Conservation (phyloP, 2,329 filamentous ascomycete genomes). For the Penicillium vulpinum region DNA sequence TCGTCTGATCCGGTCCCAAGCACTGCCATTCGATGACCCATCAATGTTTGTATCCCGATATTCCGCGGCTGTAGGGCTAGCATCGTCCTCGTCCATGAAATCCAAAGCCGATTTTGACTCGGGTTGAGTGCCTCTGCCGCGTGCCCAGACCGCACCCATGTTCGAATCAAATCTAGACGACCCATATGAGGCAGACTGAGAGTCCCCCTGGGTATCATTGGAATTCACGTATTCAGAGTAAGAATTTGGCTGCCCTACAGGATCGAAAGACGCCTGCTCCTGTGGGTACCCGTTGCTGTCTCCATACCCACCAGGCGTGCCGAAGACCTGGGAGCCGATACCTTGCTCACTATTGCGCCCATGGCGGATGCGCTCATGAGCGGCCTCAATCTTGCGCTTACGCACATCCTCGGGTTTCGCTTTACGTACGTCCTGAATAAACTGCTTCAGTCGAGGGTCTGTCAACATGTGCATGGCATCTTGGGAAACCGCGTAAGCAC, state of each 20-base stretch:
- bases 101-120: slow-evolving; percentile 15
- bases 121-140: slow-evolving; percentile 4
- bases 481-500: slow-evolving; percentile 10
- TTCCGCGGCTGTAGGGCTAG: slow-evolving; percentile 38
- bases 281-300: slow-evolving; percentile 2
- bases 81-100: slow-evolving; percentile 41
- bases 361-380: slow-evolving; percentile 3
- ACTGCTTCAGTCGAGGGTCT: slow-evolving; percentile 28
- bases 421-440: slow-evolving; percentile 20
- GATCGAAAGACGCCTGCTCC: slow-evolving; percentile 2
- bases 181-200: background rate
- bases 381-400: slow-evolving; percentile 20
- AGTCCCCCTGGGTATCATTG: background rate
- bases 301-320: background rate
- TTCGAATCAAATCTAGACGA: background rate
- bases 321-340: background rate
- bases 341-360: slow-evolving; percentile 3
- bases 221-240: slow-evolving; percentile 6
- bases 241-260: background rate
- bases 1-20: slow-evolving; percentile 42
- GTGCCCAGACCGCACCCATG: slow-evolving; percentile 5
- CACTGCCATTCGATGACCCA: slow-evolving; percentile 26
- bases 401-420: slow-evolving; percentile 24
- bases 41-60: slow-evolving; percentile 24
- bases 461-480: slow-evolving; percentile 13